A percentile compares a stretch with the other conserved stretches of the same genome.
Evolutionary conservation across 1,284 basidiomycete species (phyloP).

Genomic region (Tausonia pullulans): DNA sequence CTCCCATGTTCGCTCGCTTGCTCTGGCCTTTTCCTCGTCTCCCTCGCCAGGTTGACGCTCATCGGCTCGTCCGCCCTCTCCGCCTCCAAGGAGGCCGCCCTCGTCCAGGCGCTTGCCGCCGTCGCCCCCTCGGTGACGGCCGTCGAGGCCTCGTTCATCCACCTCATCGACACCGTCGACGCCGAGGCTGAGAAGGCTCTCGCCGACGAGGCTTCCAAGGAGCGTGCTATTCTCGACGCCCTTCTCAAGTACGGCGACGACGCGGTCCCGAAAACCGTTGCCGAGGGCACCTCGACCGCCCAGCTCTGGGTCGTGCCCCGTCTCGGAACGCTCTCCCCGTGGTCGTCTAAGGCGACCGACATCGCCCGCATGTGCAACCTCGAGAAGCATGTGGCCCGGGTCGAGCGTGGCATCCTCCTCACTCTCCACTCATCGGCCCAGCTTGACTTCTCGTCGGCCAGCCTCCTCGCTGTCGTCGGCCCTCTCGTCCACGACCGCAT

Average conservation of each 20-base stretch:
- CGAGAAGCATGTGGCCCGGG: conserved; percentile 53
- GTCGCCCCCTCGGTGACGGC: conserved; percentile 47
- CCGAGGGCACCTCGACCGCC: conserved; percentile 36
- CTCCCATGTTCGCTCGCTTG: not conserved
- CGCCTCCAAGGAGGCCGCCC: conserved; percentile 51
- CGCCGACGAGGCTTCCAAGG: conserved; percentile 37
- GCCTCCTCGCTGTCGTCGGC: conserved; percentile 13
- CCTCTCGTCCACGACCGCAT: conserved; percentile 73
- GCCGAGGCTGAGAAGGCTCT: conserved; percentile 44
- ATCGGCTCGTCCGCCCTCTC: conserved; percentile 63
- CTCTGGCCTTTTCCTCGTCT: not conserved
- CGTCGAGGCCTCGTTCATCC: conserved; percentile 75
- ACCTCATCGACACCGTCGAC: conserved; percentile 62
- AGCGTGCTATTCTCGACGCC: conserved; percentile 51
- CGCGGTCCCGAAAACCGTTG: conserved; percentile 6
- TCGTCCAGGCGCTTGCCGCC: conserved; percentile 54
- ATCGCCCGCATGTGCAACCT: conserved; percentile 82
- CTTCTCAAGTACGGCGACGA: conserved; percentile 79
- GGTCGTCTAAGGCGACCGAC: conserved; percentile 97
- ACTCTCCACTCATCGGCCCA: conserved; percentile 47
- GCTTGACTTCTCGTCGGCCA: conserved; percentile 20
- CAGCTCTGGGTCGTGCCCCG: conserved; percentile 68
- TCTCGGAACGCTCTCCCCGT: conserved; percentile 71
- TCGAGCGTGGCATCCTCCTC: conserved; percentile 75
- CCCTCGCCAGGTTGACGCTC: conserved; percentile 39